Conservation (phyloP, 192 early-diverging fungal species). For the Backusella mclennaniae region DNA sequence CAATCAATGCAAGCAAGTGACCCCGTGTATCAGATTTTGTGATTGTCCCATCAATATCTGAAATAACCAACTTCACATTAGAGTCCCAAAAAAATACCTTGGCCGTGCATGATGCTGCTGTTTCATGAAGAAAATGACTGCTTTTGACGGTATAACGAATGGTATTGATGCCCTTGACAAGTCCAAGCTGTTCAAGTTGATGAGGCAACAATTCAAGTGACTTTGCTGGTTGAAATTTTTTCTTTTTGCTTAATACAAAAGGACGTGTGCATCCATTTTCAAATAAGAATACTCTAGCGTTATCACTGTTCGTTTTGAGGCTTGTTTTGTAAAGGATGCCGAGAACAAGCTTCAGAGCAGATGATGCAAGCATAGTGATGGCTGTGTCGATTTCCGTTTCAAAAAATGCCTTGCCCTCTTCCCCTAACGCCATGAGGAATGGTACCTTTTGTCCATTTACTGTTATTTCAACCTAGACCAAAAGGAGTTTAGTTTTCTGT, state of each 20-base stretch:
- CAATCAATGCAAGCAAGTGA: constrained; percentile 95
- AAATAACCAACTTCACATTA: constrained; percentile 88
- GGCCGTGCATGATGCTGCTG: constrained; percentile 72
- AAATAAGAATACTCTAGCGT: neutral
- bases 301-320: neutral
- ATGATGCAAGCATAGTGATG: neutral
- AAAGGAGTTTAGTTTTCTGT: neutral
- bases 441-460: neutral
- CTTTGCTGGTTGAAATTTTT: constrained; percentile 70
- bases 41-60: constrained; percentile 98
- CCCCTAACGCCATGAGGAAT: neutral
- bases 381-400: neutral
- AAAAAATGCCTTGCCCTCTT: neutral
- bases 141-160: constrained; percentile 85
- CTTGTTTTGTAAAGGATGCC: constrained; percentile 19
- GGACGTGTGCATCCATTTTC: neutral
- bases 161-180: constrained; percentile 88
- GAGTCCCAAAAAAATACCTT: constrained; percentile 88
- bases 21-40: constrained; percentile 97
- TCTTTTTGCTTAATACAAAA: neutral
- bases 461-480: neutral
- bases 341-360: neutral
- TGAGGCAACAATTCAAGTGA: constrained; percentile 86
- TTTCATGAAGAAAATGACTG: constrained; percentile 50
- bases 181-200: constrained; percentile 78